Conservation (phyloP, 495 filamentous ascomycete species). For the Penicillium soppii region DNA sequence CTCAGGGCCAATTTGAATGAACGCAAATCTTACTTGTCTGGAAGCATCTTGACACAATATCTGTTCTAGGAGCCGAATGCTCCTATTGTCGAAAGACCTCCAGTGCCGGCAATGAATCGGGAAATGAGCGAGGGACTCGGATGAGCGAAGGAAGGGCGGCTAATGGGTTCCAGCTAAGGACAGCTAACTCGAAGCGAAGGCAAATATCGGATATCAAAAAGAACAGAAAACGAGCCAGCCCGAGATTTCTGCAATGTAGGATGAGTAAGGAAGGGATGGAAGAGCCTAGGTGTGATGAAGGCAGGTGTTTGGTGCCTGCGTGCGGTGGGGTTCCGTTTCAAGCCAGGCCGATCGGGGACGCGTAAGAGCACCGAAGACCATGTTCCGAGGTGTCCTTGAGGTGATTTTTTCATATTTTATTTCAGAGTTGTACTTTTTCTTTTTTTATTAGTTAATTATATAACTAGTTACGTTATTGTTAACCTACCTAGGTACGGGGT, state of each 20-base stretch:
- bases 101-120: conserved; percentile 34
- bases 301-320: conserved; percentile 27
- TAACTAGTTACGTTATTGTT: too few species aligned
- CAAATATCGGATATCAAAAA: conserved; percentile 5
- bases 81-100: conserved; percentile 38
- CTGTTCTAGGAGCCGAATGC: conserved; percentile 41
- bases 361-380: conserved; percentile 19
- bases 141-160: conserved; percentile 13
- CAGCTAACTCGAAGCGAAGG: conserved; percentile 1
- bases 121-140: conserved; percentile 19
- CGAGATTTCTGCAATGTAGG: conserved; percentile 19
- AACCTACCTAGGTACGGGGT: too few species aligned
- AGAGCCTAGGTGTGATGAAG: conserved; percentile 10
- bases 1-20: conserved; percentile 1
- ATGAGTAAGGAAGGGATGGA: conserved; percentile 14
- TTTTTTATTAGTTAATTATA: not conserved
- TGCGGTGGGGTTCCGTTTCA: conserved; percentile 36
- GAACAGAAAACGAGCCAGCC: conserved; percentile 28
- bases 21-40: conserved; percentile 72
- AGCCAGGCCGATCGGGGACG: conserved; percentile 31
- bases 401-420: not conserved
- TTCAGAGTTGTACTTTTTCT: not conserved
- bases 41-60: conserved; percentile 59
- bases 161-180: not conserved
- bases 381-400: not conserved